Conservation (phyloP, 352 stramenopile species). For the Globisporangium abappressorium region DNA sequence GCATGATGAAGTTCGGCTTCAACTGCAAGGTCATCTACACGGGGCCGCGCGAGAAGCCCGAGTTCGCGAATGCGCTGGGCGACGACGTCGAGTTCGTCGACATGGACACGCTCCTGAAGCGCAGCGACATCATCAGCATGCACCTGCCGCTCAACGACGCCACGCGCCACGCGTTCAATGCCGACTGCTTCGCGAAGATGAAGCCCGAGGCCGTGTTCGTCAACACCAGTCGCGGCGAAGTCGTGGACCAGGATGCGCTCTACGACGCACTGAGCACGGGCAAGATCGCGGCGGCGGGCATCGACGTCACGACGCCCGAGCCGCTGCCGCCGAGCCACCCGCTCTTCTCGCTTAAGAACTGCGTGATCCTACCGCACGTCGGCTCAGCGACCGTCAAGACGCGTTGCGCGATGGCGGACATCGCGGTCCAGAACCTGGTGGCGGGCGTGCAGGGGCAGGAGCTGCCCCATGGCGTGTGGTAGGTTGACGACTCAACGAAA, state of each 20-base stretch:
- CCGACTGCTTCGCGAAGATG: constrained; percentile 76
- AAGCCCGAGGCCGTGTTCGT: constrained; percentile 85
- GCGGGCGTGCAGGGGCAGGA: constrained; percentile 39
- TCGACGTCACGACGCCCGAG: constrained; percentile 91
- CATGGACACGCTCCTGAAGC: constrained; percentile 64
- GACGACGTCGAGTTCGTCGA: constrained; percentile 66
- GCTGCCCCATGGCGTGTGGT: constrained; percentile 43
- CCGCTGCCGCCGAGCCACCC: constrained; percentile 77
- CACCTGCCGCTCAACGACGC: constrained; percentile 76
- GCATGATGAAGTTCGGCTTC: constrained; percentile 82
- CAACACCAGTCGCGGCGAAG: constrained; percentile 89
- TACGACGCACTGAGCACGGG: constrained; percentile 31
- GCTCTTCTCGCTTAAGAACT: constrained; percentile 69
- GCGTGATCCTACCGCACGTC: constrained; percentile 49
- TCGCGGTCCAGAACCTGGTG: constrained; percentile 62
- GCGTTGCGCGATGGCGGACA: constrained; percentile 71
- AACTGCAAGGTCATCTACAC: constrained; percentile 83
- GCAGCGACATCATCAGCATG: constrained; percentile 88
- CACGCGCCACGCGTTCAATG: constrained; percentile 72
- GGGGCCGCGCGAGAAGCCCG: constrained; percentile 60
- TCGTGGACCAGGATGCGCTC: constrained; percentile 87
- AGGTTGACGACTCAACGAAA: not conserved
- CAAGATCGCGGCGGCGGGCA: constrained; percentile 53
- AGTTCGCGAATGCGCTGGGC: constrained; percentile 30
- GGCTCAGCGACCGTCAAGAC: constrained; percentile 48